Evolutionary conservation across 139 green algal species (phyloP), one percentile per base, ranked within the genome.

Genomic region (Ettlia oleoabundans): DNA sequence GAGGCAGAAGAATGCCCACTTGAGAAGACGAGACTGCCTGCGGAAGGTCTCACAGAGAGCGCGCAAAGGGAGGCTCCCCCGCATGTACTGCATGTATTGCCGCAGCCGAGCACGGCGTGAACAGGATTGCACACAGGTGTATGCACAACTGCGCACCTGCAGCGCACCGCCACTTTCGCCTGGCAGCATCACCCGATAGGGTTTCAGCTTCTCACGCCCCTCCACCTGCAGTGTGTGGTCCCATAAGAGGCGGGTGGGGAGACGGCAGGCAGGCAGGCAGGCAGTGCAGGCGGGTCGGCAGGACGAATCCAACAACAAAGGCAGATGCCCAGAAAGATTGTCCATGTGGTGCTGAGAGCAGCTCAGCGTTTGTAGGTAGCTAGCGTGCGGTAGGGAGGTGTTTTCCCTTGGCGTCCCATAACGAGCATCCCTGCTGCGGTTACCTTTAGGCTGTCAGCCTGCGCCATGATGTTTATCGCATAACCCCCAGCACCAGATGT

Each of bases 381-480:
- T 15, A 58, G 47, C 47, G 47, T 58, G 47, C 47, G 47, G 47
- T 10, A 58, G 47, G 47, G 47, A 15, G 47, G 13, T 10, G 47
- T 15, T 10, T 15, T 58, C 13, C 47, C 15, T 10, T 58, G 15
- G 47, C 47, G 10, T 58, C 10, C 47, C 30, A 15, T 22, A 19
- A 26, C 37, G 4, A 28, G 66, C 38, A 24, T 8, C 1, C 8
- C 8, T 4, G 7, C 1, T 13, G 75, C 76, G 9, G 79, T 21
- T 33, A 91, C 77, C 71, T 86, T 66, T 13, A 91, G 51, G 52
- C 78, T 88, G 35, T 87, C 76, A 2, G 75, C 42, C 35, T 84
- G 65, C 19, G 61, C 87, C 1, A 33, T 52, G 41, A 92, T 80
- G 64, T 92, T 92, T 62, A 92, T 91, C 21, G 85, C 80, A 55